These are phyloP conservation scores for Bryoglossum gracile DNA, from an alignment of 495 filamentous ascomycete species.

Conservation along the genomic window DNA sequence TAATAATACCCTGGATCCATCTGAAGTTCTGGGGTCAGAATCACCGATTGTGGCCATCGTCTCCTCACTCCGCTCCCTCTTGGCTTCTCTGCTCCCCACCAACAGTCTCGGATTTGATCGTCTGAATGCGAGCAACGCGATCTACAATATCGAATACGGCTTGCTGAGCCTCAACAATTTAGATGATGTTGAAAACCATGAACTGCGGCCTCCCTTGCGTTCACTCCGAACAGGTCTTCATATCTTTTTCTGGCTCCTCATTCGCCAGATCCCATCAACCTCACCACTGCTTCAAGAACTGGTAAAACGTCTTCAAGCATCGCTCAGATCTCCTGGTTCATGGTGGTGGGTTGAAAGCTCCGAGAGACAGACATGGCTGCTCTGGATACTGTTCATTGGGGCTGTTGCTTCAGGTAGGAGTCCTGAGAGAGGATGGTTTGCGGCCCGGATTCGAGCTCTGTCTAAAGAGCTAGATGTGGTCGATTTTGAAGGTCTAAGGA, in stretches of 20 bases:
- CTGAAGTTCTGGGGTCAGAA: neutral
- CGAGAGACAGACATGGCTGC: constrained; percentile 5
- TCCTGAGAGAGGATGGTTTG: constrained; percentile 5
- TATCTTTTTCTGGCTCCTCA: constrained; percentile 6
- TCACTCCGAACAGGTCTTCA: constrained; percentile 6
- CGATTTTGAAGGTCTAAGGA: neutral
- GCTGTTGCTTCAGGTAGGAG: constrained; percentile 1
- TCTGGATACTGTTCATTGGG: constrained; percentile 13
- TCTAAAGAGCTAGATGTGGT: neutral
- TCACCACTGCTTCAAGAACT: constrained; percentile 18
- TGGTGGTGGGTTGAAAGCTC: constrained; percentile 1
- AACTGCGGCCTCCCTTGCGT: too few species aligned
- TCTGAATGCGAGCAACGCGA: constrained; percentile 1
- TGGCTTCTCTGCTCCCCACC: constrained; percentile 1
- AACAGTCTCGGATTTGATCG: neutral
- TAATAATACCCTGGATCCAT: neutral
- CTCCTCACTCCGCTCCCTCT: constrained; percentile 17
- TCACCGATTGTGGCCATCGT: constrained; percentile 13
- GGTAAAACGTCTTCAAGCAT: constrained; percentile 24
- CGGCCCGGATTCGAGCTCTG: neutral
- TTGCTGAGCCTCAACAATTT: constrained; percentile 5
- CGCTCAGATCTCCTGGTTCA: constrained; percentile 18
- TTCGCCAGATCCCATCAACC: neutral
- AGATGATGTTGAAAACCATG: constrained; percentile 1
- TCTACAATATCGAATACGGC: constrained; percentile 12